A percentile compares a stretch with the other conserved stretches of the same genome.
Evolutionary conservation across 2,329 filamentous ascomycete species (phyloP).

Genomic region (Chalara sp.): DNA sequence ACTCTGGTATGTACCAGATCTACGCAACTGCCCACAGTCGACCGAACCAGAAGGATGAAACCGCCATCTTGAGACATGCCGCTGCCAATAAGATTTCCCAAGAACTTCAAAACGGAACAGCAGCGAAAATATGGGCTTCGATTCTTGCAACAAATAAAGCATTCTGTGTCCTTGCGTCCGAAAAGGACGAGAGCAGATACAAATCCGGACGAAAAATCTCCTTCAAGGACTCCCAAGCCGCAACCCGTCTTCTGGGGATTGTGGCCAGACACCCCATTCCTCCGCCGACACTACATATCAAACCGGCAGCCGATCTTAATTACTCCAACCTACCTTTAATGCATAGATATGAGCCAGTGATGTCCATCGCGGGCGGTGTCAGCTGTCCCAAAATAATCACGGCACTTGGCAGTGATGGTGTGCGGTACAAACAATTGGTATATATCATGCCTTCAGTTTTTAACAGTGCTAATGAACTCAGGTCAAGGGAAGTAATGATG

Average conservation of each 20-base stretch:
- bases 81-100: slow-evolving; percentile 64
- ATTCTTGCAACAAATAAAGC: slow-evolving; percentile 68
- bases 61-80: slow-evolving; percentile 64
- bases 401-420: slow-evolving; percentile 69
- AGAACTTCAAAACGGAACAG: slow-evolving; percentile 46
- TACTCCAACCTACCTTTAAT: slow-evolving; percentile 76
- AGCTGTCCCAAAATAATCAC: slow-evolving; percentile 93
- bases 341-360: slow-evolving; percentile 61
- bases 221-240: slow-evolving; percentile 57
- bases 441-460: neutral
- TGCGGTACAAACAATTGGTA: slow-evolving; percentile 77
- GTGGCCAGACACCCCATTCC: slow-evolving; percentile 66
- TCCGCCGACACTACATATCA: slow-evolving; percentile 81
- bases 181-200: slow-evolving; percentile 53
- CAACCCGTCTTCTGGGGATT: slow-evolving; percentile 53
- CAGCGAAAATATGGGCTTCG: slow-evolving; percentile 55
- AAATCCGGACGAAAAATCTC: slow-evolving; percentile 60
- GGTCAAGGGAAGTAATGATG: slow-evolving; percentile 93
- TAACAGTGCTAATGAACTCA: slow-evolving; percentile 26
- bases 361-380: slow-evolving; percentile 82
- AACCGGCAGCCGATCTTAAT: slow-evolving; percentile 63
- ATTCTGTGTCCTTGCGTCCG: slow-evolving; percentile 58
- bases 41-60: slow-evolving; percentile 64
- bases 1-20: slow-evolving; percentile 95
- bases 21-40: slow-evolving; percentile 73